Conservation (phyloP, 2,329 filamentous ascomycete species). For the Anthostomella pinea region DNA sequence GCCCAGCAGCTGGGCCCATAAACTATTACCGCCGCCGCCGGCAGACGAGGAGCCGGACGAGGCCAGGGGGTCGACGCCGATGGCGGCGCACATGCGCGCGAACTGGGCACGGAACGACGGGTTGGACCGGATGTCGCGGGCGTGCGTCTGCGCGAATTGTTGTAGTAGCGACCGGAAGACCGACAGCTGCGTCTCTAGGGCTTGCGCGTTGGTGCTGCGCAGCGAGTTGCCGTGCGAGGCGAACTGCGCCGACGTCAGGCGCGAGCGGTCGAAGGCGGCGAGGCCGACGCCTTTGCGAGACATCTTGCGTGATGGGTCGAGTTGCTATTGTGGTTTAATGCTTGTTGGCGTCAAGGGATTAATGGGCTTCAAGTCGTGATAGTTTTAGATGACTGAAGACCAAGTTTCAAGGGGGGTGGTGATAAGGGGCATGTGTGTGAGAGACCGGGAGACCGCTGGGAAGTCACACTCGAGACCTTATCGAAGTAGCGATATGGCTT, state of each 20-base stretch:
- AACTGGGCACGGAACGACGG: conserved; percentile 95
- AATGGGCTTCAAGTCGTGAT: too few relatives aligned
- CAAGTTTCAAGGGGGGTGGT: too few relatives aligned
- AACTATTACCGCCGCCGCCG: conserved; percentile 56
- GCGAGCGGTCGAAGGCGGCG: conserved; percentile 82
- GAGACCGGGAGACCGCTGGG: too few relatives aligned
- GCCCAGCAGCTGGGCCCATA: conserved; percentile 92
- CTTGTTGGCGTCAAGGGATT: too few relatives aligned
- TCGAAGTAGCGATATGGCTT: too few relatives aligned
- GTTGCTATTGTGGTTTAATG: too few relatives aligned
- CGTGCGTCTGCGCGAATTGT: conserved; percentile 92
- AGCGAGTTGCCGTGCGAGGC: conserved; percentile 84
- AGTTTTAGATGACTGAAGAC: too few relatives aligned
- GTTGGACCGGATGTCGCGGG: conserved; percentile 92
- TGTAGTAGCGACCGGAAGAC: conserved; percentile 95
- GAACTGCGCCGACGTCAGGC: conserved; percentile 83
- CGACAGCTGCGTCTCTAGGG: conserved; percentile 87
- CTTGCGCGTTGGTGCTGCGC: conserved; percentile 78
- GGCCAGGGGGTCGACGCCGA: conserved; percentile 93
- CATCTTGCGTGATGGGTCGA: too few relatives aligned
- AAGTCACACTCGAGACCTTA: too few relatives aligned
- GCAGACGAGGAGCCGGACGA: conserved; percentile 42
- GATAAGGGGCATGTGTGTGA: too few relatives aligned
- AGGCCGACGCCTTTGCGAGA: conserved; percentile 84
- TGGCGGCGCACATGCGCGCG: conserved; percentile 95